Evolutionary conservation across 495 filamentous ascomycete species (phyloP), one percentile per base, ranked within the genome.

Genomic region (Aspergillus asperescens): DNA sequence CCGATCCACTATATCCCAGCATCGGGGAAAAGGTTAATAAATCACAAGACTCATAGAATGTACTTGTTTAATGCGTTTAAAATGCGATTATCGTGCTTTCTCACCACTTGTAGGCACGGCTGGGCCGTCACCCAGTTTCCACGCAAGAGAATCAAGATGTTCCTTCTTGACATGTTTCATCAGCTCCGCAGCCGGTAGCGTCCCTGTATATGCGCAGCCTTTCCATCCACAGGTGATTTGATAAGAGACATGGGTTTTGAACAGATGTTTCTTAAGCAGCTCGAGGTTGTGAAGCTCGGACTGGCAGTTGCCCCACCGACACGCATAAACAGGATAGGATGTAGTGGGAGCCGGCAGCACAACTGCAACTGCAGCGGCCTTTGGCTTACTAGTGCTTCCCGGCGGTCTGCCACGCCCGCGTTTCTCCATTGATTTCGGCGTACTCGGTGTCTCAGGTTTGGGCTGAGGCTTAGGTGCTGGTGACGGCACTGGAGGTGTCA

Each of bases 271-370:
- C 48, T 81, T 79, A 18, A 93, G 72, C 0, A 82, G 82, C 2
- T 83, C 78, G 27, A 89, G 62, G 60, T 90, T 91, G 56, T 92
- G 88, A 3, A 93, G 71, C 61, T 89, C 78, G 0, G 83, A 81
- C 5, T 74, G 72, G 59, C 89, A 94, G 7, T 68, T 63, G 31
- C 75, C 61, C 87, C 87, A 90, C 28, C 69, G 57, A 62, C 87
- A 91, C 31, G 73, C 65, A 64, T 73, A 85, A 10, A 81, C 66
- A 32, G 64, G 63, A 53, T 76, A 78, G 1, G 62, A 34, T 4
- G 48, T 31, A 15, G 29, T 24, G 16, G 48, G 31, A 29, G 28
- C 16, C 10, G 44, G 13, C n/a, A 13, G 28, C 19, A 50, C 31
- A 20, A 10, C 49, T 10, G 43, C 45, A 34, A 52, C 32, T 8